A percentile compares a stretch with the other conserved stretches of the same genome.
These are phyloP conservation scores for Colletotrichum caudatum DNA, from an alignment of 2,329 filamentous ascomycete species.

Conservation along the genomic window DNA sequence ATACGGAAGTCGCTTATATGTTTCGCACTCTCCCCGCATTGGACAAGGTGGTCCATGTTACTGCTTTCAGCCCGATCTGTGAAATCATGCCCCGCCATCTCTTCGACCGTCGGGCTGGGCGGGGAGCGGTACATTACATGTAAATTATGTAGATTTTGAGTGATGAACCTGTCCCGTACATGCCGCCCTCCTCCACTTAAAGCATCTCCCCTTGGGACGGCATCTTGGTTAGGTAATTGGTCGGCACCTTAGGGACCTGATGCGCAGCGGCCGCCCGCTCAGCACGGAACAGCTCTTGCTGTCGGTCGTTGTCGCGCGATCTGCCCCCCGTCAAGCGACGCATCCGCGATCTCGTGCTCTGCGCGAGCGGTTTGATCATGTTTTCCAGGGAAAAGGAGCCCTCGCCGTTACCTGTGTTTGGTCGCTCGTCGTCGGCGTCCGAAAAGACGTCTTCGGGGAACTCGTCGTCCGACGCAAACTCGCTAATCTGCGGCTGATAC, in stretches of 20 bases:
- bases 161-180: neutral
- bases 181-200: constrained; percentile 26
- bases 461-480: constrained; percentile 83
- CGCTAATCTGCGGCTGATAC: constrained; percentile 66
- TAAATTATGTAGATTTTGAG: constrained; percentile 4
- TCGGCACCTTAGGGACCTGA: constrained; percentile 57
- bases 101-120: neutral
- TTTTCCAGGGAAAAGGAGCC: constrained; percentile 69
- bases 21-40: constrained; percentile 17
- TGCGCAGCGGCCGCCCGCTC: constrained; percentile 52
- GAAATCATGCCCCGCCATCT: neutral
- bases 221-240: constrained; percentile 50
- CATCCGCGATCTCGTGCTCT: constrained; percentile 70
- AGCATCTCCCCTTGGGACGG: constrained; percentile 54
- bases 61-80: neutral
- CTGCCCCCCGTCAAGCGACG: constrained; percentile 71
- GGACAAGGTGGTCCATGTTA: neutral
- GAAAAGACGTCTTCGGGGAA: constrained; percentile 79
- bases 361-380: constrained; percentile 70
- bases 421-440: constrained; percentile 76
- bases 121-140: neutral
- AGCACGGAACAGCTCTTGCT: constrained; percentile 52
- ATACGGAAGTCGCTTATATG: constrained; percentile 31
- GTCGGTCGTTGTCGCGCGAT: constrained; percentile 54
- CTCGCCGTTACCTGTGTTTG: constrained; percentile 55